Evolutionary conservation across 495 filamentous ascomycete genomes (phyloP).

Genomic region (Friedmanniomyces endolithicus): DNA sequence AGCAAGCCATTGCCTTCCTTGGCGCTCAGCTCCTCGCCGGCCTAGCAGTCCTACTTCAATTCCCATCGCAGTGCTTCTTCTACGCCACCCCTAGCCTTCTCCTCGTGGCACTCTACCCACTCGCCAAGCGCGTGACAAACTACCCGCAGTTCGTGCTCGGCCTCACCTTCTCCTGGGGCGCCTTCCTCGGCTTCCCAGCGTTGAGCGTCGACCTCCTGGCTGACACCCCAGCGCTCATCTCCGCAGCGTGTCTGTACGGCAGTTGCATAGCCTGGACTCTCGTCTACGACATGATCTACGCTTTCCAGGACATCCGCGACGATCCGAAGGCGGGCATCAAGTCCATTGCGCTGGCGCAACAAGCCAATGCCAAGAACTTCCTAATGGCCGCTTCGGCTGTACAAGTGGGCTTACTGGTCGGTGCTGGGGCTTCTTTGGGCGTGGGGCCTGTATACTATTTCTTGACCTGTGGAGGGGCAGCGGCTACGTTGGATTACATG

Average conservation of each 20-base stretch:
- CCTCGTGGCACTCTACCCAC: slow-evolving; percentile 72
- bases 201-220: slow-evolving; percentile 67
- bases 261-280: slow-evolving; percentile 91
- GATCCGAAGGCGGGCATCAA: slow-evolving; percentile 90
- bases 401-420: slow-evolving; percentile 69
- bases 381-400: slow-evolving; percentile 59
- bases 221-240: slow-evolving; percentile 49
- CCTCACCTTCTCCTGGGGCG: slow-evolving; percentile 92
- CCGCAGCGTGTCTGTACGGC: slow-evolving; percentile 63
- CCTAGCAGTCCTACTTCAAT: slow-evolving; percentile 70
- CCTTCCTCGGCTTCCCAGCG: slow-evolving; percentile 91
- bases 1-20: slow-evolving; percentile 66
- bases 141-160: slow-evolving; percentile 91
- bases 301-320: slow-evolving; percentile 95
- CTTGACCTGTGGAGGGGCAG: slow-evolving; percentile 73
- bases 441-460: slow-evolving; percentile 76
- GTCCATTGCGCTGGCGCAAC: slow-evolving; percentile 82
- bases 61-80: slow-evolving; percentile 69
- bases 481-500: slow-evolving; percentile 66
- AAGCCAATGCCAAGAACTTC: slow-evolving; percentile 75
- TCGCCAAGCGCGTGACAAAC: slow-evolving; percentile 86
- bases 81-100: slow-evolving; percentile 78
- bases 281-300: slow-evolving; percentile 97
- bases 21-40: slow-evolving; percentile 70
- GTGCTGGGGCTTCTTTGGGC: slow-evolving; percentile 59